phyloP scores from a whole-genome alignment of 2,329 filamentous ascomycete genomes.

The Fusarium citri region DNA sequence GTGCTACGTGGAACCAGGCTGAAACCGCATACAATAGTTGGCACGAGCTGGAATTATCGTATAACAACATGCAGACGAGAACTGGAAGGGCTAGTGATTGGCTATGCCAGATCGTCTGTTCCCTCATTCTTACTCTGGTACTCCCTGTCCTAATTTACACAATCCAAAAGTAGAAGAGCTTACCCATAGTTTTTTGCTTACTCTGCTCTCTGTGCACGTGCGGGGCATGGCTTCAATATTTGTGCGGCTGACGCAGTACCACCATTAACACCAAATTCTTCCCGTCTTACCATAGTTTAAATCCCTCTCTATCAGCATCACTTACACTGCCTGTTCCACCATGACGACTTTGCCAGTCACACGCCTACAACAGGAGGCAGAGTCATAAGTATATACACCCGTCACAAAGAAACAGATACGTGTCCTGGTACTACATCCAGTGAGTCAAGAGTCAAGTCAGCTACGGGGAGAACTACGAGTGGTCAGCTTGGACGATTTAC shows the following conservation, averaged over 20 bases:
- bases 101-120: no score
- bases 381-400: not conserved
- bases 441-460: not conserved
- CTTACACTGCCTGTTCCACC: rapidly evolving
- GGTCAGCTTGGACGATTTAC: not conserved
- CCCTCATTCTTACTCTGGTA: no score
- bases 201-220: not conserved
- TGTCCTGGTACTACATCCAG: not conserved
- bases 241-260: not conserved
- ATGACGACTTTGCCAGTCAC: rapidly evolving
- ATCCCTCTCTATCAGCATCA: no score
- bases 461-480: not conserved
- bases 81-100: no score
- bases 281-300: rapidly evolving
- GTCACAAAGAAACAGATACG: not conserved
- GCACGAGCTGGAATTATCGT: no score
- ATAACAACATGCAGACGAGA: no score
- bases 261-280: not conserved
- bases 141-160: not conserved
- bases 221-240: no score
- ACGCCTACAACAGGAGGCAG: rapidly evolving
- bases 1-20: no score
- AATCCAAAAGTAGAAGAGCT: no score
- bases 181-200: not conserved
- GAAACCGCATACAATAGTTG: no score